Percentiles rank a stretch among this genome's conserved stretches.
Conservation (phyloP, 2,329 filamentous ascomycete genomes). For the Catunica adiposa region DNA sequence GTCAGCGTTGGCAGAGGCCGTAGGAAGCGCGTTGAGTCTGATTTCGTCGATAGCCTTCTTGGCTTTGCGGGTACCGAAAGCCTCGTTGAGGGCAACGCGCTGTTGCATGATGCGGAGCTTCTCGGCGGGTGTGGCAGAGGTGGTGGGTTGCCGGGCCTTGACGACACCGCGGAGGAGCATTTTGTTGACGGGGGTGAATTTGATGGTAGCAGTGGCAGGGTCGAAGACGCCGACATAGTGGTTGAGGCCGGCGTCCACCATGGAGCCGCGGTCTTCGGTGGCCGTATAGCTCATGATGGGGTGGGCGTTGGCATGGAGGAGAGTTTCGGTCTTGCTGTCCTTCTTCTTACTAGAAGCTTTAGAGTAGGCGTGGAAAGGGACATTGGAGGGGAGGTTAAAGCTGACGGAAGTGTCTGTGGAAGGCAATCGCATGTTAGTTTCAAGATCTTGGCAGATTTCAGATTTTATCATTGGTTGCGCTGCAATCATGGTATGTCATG, state of each 20-base stretch:
- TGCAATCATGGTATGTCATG: too few species aligned
- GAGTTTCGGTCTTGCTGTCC: conserved; percentile 29
- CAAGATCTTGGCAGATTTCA: not conserved
- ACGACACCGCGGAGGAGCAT: conserved; percentile 44
- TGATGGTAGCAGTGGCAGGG: conserved; percentile 38
- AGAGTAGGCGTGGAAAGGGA: conserved; percentile 33
- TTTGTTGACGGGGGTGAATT: conserved; percentile 47
- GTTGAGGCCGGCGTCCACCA: conserved; percentile 29
- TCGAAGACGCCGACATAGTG: conserved; percentile 52
- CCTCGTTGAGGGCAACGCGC: conserved; percentile 53
- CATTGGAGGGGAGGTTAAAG: conserved; percentile 22
- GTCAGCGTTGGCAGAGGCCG: conserved; percentile 25
- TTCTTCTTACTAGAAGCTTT: conserved; percentile 22
- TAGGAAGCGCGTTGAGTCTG: conserved; percentile 53
- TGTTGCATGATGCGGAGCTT: conserved; percentile 36
- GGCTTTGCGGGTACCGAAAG: conserved; percentile 75
- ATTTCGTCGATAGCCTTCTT: conserved; percentile 57
- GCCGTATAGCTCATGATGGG: conserved; percentile 43
- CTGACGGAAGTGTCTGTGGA: conserved; percentile 23
- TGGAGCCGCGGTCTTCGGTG: conserved; percentile 23
- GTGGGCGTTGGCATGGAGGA: conserved; percentile 42
- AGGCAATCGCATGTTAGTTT: conserved; percentile 16
- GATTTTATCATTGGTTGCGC: too few species aligned
- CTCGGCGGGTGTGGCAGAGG: conserved; percentile 27
- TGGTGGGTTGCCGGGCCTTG: conserved; percentile 33